Evolutionary conservation across 2,329 filamentous ascomycete species (phyloP), one percentile per base, ranked within the genome.

Genomic region (Pseudodiploospora longispora): DNA sequence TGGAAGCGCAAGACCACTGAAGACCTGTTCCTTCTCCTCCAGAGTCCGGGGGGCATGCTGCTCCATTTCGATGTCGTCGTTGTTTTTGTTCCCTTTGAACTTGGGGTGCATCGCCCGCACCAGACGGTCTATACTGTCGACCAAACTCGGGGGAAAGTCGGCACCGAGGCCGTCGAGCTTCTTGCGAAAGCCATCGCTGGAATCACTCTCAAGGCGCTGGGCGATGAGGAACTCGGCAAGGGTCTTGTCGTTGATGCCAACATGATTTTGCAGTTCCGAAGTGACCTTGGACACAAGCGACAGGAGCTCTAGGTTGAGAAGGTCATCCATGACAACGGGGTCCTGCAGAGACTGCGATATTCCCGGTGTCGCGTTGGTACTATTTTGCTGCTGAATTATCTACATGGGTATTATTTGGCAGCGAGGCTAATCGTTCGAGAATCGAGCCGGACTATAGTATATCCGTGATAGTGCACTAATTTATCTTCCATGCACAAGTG

Each of bases 141-240:
- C 76, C 55, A 98, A 70, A 67, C 87, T 95, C 44, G 80, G 76
- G 0, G 90, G 88, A 52, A 96, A 94, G 28, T 78, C 89, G 50
- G 84, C 87, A 44, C 85, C 87, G 65, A 94, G 82, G 30, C 74
- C 78, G 53, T 83, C 78, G 52, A 97, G 74, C 59, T 80, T 80
- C 52, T 72, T 70, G 68, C 85, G 85, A 70, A 97, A 98, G 29
- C 85, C 82, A 42, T 75, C 65, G 45, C 87, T 72, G 29, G 76
- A 76, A 41, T 72, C 75, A 69, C 82, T 85, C 75, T 90, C 79
- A 61, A 84, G 67, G 56, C 95, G 87, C 61, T 95, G 85, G 49
- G 86, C 86, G 59, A 98, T 95, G 57, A 98, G 81, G 61, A 95
- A 98, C 66, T 98, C 93, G 55, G 93, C 90, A 28, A 98, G 80